phyloP scores from a whole-genome alignment of 108 stramenopile species.

The Heterococcus sp. region DNA sequence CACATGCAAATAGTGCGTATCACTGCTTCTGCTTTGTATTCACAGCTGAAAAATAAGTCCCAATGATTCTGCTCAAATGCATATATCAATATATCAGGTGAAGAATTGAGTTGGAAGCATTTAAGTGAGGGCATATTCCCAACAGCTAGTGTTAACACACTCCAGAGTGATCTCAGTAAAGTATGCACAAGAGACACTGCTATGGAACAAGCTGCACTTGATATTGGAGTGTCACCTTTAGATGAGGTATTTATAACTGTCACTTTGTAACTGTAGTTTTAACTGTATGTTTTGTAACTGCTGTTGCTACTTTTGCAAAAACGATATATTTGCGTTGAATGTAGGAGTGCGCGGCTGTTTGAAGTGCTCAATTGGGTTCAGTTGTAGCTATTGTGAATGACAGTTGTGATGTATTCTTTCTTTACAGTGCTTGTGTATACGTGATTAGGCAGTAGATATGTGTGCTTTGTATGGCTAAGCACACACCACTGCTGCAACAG shows the following conservation, averaged over 20 bases:
- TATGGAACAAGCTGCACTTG: conserved; percentile 10
- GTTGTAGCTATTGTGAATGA: neutral
- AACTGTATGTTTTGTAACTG: neutral
- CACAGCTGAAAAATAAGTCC: too few relatives aligned
- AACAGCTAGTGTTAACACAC: neutral
- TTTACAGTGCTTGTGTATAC: neutral
- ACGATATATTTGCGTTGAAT: too few relatives aligned
- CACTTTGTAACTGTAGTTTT: neutral
- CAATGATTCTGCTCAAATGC: too few relatives aligned
- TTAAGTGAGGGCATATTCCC: neutral
- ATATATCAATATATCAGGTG: too few relatives aligned
- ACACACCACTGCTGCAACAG: too few relatives aligned
- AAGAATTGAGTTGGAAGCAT: too few relatives aligned
- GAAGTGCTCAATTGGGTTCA: too few relatives aligned
- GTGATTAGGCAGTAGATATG: neutral
- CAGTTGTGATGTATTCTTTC: neutral
- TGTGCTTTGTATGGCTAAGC: too few relatives aligned
- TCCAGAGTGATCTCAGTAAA: conserved; percentile 3
- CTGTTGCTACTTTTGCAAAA: too few relatives aligned
- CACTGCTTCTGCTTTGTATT: too few relatives aligned
- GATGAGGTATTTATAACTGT: conserved; percentile 2
- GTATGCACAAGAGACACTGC: conserved; percentile 11
- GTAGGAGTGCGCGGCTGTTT: too few relatives aligned
- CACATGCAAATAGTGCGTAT: too few relatives aligned
- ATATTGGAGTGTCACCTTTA: conserved; percentile 25